Percentiles rank a stretch among this genome's conserved stretches.
Evolutionary conservation across 441 rosid species (phyloP).

Genomic region (Euphorbia schlechtendalii): DNA sequence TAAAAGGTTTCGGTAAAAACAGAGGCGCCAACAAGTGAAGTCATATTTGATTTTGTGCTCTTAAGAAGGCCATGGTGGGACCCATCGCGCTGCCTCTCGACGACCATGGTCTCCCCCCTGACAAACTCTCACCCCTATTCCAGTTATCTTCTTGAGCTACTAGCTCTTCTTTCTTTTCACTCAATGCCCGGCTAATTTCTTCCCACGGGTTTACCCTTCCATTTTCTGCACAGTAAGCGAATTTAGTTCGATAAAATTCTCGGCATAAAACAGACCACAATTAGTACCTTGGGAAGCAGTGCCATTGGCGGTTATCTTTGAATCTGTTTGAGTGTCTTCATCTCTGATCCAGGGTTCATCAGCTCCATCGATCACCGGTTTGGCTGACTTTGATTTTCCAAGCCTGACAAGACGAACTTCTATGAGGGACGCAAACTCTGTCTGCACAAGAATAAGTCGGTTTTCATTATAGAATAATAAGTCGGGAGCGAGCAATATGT

Average conservation of each 20-base stretch:
- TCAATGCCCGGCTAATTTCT: conserved; percentile 54
- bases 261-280: background rate
- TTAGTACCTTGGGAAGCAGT: conserved; percentile 35
- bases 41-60: conserved; percentile 55
- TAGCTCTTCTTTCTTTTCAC: conserved; percentile 58
- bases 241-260: conserved; percentile 2
- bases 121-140: conserved; percentile 39
- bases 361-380: conserved; percentile 22
- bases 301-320: conserved; percentile 14
- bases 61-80: conserved; percentile 68
- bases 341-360: conserved; percentile 19
- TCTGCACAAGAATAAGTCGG: conserved; percentile 41
- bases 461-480: too few species aligned
- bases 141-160: conserved; percentile 51
- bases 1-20: background rate
- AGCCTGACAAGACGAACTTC: conserved; percentile 57
- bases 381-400: conserved; percentile 26
- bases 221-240: conserved; percentile 30
- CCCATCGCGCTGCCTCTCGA: conserved; percentile 72
- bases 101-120: conserved; percentile 53
- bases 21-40: background rate
- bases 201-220: conserved; percentile 62
- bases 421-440: conserved; percentile 57
- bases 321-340: conserved; percentile 27
- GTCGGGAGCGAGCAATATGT: background rate